Evolutionary conservation across 495 filamentous ascomycete species (phyloP).

Genomic region (Trichoderma asperelloides): DNA sequence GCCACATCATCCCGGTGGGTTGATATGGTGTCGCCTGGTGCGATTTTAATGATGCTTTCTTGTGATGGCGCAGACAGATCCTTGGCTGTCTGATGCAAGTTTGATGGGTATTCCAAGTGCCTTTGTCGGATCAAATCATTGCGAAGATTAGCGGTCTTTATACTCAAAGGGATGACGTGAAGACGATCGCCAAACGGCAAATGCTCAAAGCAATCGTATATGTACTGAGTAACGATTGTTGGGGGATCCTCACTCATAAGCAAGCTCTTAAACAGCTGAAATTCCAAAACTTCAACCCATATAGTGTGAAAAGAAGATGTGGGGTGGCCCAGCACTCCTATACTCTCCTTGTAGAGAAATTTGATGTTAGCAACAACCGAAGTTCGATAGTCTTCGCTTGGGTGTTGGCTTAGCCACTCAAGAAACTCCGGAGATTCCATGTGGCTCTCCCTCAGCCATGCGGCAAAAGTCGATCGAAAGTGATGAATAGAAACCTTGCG

Average conservation of each 20-base stretch:
- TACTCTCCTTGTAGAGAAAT: constrained; percentile 56
- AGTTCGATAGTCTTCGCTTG: constrained; percentile 46
- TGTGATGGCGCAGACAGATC: background rate
- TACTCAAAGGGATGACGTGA: constrained; percentile 15
- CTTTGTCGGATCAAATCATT: background rate
- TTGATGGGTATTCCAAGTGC: background rate
- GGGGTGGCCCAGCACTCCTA: constrained; percentile 24
- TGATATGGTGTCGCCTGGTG: constrained; percentile 32
- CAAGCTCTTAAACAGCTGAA: constrained; percentile 7
- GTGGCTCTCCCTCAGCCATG: constrained; percentile 43
- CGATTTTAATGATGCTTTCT: constrained; percentile 15
- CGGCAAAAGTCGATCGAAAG: constrained; percentile 45
- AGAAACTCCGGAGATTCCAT: constrained; percentile 23
- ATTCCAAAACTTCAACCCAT: constrained; percentile 29
- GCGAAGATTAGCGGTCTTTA: background rate
- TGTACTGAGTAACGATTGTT: constrained; percentile 62
- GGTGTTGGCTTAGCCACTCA: constrained; percentile 41
- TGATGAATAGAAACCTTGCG: constrained; percentile 35
- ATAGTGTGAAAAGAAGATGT: constrained; percentile 28
- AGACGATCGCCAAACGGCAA: constrained; percentile 49
- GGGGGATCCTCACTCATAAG: constrained; percentile 15
- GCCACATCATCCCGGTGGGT: constrained; percentile 28
- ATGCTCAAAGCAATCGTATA: constrained; percentile 52
- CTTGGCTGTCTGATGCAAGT: background rate
- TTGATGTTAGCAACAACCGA: constrained; percentile 44